Evolutionary conservation across 441 rosid species (phyloP), one percentile per base, ranked within the genome.

Genomic region (Bocquillonia castaneifolia): DNA sequence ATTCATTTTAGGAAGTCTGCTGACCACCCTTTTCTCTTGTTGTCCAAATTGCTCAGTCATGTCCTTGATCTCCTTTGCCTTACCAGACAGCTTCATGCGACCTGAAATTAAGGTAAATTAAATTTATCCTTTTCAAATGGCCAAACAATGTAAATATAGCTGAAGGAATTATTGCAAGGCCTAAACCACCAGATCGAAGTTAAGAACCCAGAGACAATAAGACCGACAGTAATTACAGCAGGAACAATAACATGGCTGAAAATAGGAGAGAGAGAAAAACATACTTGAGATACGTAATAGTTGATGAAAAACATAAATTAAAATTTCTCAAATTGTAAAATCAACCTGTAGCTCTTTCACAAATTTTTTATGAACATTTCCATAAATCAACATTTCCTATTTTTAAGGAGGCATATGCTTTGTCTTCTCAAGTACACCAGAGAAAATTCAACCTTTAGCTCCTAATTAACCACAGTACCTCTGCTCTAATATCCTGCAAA

Each of bases 171-270:
- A 96, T 92, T 0, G 91, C 97, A 1, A 86, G 77, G 1, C 96
- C 92, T 54, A 91, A 88, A 0, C 96, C 90, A 23, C 97, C 98
- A 0, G 97, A n/a, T n/a, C n/a, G n/a, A 93, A 37, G 95, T 74
- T 34, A 86, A 59, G 81, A 93, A 88, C 7, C 98, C 97, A 13
- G 76, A 73, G 62, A 75, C 67, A 45, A 90, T 31, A 28, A 90
- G 72, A 23, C 81, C 80, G 0, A 76, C 78, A 0, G 86, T 74
- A 55, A 90, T 84, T 22, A 86, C 79, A 20, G 94, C 92, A 0
- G 96, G 98, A 64, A 93, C 84, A 2, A 93, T 84, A 44, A 93
- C 89, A 0, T 96, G 98, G 73, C 97, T 90, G 78, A 84, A 88
- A 10, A 90, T 82, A n/a, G n/a, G n/a, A n/a, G n/a, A n/a, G n/a